phyloP scores from a whole-genome alignment of 495 filamentous ascomycete genomes.

The Evernia prunastri region DNA sequence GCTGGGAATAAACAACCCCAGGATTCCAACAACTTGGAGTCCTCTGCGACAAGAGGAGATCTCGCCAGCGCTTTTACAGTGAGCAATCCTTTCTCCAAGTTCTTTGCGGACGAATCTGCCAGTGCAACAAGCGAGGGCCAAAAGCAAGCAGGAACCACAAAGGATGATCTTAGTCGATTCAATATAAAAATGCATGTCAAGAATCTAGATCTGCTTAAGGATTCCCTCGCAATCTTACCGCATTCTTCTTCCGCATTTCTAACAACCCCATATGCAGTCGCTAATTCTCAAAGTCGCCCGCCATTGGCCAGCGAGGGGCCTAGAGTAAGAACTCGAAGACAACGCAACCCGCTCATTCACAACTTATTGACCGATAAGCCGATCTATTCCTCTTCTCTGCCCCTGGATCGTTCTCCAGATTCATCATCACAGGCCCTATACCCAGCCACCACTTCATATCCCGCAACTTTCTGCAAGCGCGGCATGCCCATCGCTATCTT shows the following conservation, averaged over 20 bases:
- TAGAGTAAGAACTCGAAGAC: conserved; percentile 64
- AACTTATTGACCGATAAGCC: conserved; percentile 96
- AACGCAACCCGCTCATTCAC: conserved; percentile 90
- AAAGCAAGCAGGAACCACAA: conserved; percentile 3
- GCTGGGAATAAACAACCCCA: background rate
- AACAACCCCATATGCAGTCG: conserved; percentile 77
- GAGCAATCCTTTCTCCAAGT: background rate
- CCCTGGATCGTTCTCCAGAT: conserved; percentile 46
- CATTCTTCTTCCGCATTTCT: conserved; percentile 79
- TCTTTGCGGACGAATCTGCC: background rate
- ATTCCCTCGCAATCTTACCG: conserved; percentile 70
- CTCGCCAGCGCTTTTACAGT: background rate
- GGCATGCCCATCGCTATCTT: conserved; percentile 84
- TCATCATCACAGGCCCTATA: conserved; percentile 29
- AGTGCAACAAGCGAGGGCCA: background rate
- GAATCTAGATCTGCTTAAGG: conserved; percentile 65
- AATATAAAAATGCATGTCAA: conserved; percentile 48
- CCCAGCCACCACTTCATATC: conserved; percentile 33
- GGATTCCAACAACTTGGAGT: background rate
- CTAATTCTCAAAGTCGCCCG: conserved; percentile 48
- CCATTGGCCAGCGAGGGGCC: conserved; percentile 45
- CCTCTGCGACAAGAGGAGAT: background rate
- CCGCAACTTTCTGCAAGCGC: conserved; percentile 79
- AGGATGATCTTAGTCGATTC: conserved; percentile 18
- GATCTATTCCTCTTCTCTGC: conserved; percentile 81